Percentiles rank a stretch among this genome's conserved stretches.
These are phyloP conservation scores for Graphium sp. DNA, from an alignment of 2,329 filamentous ascomycete genomes.

Conservation along the genomic window DNA sequence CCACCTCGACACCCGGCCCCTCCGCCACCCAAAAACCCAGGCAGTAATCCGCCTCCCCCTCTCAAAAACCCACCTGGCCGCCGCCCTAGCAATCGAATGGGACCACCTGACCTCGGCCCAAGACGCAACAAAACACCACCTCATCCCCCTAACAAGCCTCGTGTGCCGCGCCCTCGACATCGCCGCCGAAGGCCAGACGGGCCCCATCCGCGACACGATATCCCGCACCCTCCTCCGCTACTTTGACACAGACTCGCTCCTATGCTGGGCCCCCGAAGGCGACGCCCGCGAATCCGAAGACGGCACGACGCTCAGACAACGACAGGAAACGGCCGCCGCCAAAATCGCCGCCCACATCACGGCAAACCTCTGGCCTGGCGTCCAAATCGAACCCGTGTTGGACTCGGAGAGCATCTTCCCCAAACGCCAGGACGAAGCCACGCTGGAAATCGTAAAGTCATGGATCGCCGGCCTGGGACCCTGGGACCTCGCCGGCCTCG, in stretches of 20 bases:
- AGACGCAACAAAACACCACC: slow-evolving; percentile 71
- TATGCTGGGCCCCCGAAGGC: slow-evolving; percentile 64
- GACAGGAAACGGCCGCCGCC: slow-evolving; percentile 53
- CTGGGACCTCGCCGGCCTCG: slow-evolving; percentile 75
- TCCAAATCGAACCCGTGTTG: slow-evolving; percentile 66
- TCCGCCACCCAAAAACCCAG: slow-evolving; percentile 63
- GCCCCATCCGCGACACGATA: slow-evolving; percentile 46
- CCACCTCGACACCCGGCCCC: slow-evolving; percentile 59
- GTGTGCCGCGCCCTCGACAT: slow-evolving; percentile 75
- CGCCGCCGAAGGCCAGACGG: slow-evolving; percentile 37
- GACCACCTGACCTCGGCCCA: slow-evolving; percentile 66
- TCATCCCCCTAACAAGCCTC: slow-evolving; percentile 80
- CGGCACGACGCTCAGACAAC: slow-evolving; percentile 41
- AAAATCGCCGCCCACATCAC: slow-evolving; percentile 58
- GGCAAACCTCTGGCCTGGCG: slow-evolving; percentile 65
- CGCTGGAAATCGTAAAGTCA: slow-evolving; percentile 57
- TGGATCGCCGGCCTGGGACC: slow-evolving; percentile 60
- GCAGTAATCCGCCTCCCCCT: slow-evolving; percentile 53
- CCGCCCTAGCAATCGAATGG: slow-evolving; percentile 85
- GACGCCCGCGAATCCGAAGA: slow-evolving; percentile 22
- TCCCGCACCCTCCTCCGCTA: slow-evolving; percentile 62
- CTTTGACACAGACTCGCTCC: slow-evolving; percentile 76
- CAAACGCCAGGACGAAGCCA: slow-evolving; percentile 52
- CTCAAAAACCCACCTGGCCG: slow-evolving; percentile 66
- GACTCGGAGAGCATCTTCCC: slow-evolving; percentile 64